Evolutionary conservation across 345 rosid species (phyloP), one percentile per base, ranked within the genome.

Genomic region (Odontarrhena argentea): DNA sequence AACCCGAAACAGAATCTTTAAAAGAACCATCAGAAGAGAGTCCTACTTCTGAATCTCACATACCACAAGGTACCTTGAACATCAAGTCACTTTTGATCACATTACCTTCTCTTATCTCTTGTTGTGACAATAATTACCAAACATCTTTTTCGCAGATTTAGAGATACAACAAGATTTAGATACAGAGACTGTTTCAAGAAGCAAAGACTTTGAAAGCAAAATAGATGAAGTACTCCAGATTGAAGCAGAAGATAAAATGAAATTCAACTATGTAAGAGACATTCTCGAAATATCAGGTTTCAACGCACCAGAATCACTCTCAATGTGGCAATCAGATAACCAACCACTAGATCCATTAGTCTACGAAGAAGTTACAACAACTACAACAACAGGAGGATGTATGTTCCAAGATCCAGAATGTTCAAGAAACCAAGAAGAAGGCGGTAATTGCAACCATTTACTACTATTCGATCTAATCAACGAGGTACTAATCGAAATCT

Each of bases 231-330:
- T 67, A 2, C 68, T 76, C 53, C 74, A 54, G 22, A 75, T 84
- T 60, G 75, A 82, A 57, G 74, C 60, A 47, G 81, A 81, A 56
- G 88, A 84, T 69, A 74, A 65, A 67, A 38, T 61, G 6, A 77
- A 83, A 47, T 87, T 82, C 48, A 78, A 81, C 70, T 87, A 82
- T 32, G 98, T 92, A 15, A 86, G 74, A 73, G 84, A 86, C 44
- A 76, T 92, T 15, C 79, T 89, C 34, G 82, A 81, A 55, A 76
- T 92, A 51, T 86, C 96, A 0, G 96, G 96, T 53, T 86, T 87
- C 61, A 82, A 73, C 9, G 73, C 80, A 59, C 76, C 48, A 0
- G 93, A 84, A 54, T 45, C 77, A 0, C 82, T 81, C 7, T 87
- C 91, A 42, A 61, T 69, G 61, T 92, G 95, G 96, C 78, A 87